A percentile compares a stretch with the other conserved stretches of the same genome.
These are phyloP conservation scores for Coemansia biformis DNA, from an alignment of 192 early-diverging fungal genomes.

Conservation along the genomic window DNA sequence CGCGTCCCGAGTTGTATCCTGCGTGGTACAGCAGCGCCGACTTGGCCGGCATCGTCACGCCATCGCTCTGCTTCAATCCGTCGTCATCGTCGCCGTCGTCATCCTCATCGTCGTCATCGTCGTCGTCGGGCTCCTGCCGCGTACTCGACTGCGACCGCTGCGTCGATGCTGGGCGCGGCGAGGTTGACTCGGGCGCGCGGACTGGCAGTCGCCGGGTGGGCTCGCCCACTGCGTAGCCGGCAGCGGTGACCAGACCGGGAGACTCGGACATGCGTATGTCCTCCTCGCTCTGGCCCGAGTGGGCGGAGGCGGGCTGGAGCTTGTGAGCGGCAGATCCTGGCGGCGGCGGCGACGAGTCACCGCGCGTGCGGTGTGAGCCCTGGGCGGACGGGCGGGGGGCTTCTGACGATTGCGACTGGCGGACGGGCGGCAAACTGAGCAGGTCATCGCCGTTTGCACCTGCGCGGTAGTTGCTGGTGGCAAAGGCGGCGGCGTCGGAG, in stretches of 20 bases:
- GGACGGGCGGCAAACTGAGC: too few species aligned
- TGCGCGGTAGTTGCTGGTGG: too few species aligned
- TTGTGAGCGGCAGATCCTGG: too few species aligned
- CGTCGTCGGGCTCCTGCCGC: too few species aligned
- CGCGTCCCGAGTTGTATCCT: conserved; percentile 44
- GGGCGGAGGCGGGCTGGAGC: too few species aligned
- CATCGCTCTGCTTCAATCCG: conserved; percentile 5
- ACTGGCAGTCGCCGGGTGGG: too few species aligned
- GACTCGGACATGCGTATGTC: conserved; percentile 49
- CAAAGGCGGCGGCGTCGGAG: background rate
- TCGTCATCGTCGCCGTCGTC: background rate
- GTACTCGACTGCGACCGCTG: too few species aligned
- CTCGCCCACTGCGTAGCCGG: conserved; percentile 5
- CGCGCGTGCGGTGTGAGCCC: background rate
- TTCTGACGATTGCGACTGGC: too few species aligned
- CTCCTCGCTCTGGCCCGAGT: conserved; percentile 24
- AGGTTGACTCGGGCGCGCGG: background rate
- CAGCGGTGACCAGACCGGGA: conserved; percentile 14
- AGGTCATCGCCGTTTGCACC: too few species aligned
- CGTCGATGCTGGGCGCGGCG: background rate
- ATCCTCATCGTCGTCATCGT: background rate
- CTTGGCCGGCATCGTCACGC: conserved; percentile 38
- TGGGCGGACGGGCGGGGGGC: too few species aligned
- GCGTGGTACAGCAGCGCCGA: conserved; percentile 44
- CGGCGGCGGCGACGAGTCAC: too few species aligned